Evolutionary conservation across 2,329 filamentous ascomycete species (phyloP), one percentile per base, ranked within the genome.

Genomic region (Pseudogymnoascus sp.): DNA sequence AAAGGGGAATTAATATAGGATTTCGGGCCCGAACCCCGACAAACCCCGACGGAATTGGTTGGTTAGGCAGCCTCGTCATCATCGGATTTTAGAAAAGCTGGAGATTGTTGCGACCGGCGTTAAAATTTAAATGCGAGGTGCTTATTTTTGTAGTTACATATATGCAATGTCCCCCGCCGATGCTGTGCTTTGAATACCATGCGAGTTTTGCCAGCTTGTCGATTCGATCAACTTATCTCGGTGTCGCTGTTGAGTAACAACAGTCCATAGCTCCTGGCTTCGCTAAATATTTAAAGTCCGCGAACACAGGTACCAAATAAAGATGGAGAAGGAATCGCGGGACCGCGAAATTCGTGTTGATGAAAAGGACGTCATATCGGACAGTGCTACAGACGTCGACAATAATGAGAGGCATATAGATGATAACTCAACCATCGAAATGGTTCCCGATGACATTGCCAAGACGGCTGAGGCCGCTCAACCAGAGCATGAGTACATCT

Each of bases 401-500:
- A 53, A 53, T 31, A 53, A 53, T 31, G 47, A 53, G 14, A 25
- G 47, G 16, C 47, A 53, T 53, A 6, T 18, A 31, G 47, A 53
- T 31, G 47, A 53, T 31, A 53, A 53, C 8, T 53, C 47, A 11
- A 53, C 25, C 25, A 14, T 16, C 14, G 47, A 53, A 53, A 53
- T 31, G 25, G 8, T 16, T 31, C 10, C 47, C 14, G 18, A 67
- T 28, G 14, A 40, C 63, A 59, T 59, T 28, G 37, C 53, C 62
- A 35, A 63, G 42, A 23, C 62, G 28, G 47, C 56, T 28, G 28
- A 64, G 56, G 28, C 60, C 38, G 23, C 59, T 42, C 35, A 66
- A 62, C 60, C 65, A 66, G 67, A 69, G 67, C 5, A 42, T 28
- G 65, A 66, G 21, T 68, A 68, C 60, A 59, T 70, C 12, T 65